A percentile compares a stretch with the other conserved stretches of the same genome.
Evolutionary conservation across 768 basidiomycete species (phyloP).

Genomic region (Royoungia palumana): DNA sequence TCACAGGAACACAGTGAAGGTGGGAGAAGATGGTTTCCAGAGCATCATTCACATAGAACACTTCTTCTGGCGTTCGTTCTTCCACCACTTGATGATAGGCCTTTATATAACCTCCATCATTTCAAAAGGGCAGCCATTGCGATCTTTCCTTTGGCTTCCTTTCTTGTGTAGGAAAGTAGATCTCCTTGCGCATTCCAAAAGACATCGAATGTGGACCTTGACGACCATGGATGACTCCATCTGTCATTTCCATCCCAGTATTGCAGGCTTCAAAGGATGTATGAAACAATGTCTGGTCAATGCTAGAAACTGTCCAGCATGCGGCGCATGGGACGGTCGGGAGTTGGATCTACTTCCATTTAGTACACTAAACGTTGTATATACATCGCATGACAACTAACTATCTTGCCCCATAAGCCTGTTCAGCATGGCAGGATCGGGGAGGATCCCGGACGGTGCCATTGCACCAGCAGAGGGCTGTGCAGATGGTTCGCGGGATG

Average conservation of each 20-base stretch:
- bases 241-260: not conserved
- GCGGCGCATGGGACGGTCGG: too few relatives aligned
- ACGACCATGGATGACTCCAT: not conserved
- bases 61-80: not conserved
- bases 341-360: too few relatives aligned
- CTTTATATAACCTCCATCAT: not conserved
- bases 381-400: too few relatives aligned
- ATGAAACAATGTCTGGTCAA: not conserved
- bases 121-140: not conserved
- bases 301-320: not conserved
- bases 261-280: conserved; percentile 5
- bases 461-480: too few relatives aligned
- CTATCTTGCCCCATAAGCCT: too few relatives aligned
- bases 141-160: not conserved
- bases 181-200: not conserved
- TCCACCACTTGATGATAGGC: not conserved
- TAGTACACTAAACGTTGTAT: too few relatives aligned
- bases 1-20: conserved; percentile 6
- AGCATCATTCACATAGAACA: not conserved
- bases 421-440: too few relatives aligned
- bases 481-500: too few relatives aligned
- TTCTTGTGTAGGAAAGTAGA: conserved; percentile 3
- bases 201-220: conserved; percentile 1
- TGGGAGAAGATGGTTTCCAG: conserved; percentile 1
- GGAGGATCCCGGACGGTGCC: too few relatives aligned